Conservation (phyloP, 257 asterid species). For the Solanum stenotomum region DNA sequence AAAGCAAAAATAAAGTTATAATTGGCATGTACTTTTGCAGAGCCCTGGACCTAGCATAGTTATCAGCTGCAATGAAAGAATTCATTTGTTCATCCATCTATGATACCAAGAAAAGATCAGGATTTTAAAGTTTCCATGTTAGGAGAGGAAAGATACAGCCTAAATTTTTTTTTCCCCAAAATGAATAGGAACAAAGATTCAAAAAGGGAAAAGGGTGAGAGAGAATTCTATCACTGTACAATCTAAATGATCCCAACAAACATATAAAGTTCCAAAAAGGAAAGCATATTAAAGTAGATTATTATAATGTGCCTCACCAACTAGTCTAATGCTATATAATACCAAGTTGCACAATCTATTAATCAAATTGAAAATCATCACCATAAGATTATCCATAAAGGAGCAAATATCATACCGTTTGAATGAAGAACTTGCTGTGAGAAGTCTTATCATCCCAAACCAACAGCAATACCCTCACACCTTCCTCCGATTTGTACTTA, state of each 20-base stretch:
- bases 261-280: not conserved
- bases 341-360: not conserved
- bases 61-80: not conserved
- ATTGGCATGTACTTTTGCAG: not conserved
- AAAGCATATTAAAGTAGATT: not conserved
- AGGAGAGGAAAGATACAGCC: not conserved
- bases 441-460: slow-evolving; percentile 99
- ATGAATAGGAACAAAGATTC: not conserved
- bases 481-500: slow-evolving; percentile 89
- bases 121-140: not conserved
- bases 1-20: not conserved
- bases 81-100: not conserved
- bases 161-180: not conserved
- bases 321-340: not conserved
- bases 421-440: slow-evolving; percentile 68
- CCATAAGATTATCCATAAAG: not conserved
- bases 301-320: not conserved
- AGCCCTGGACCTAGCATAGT: not conserved
- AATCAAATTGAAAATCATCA: not conserved
- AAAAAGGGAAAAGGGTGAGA: not conserved
- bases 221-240: not conserved
- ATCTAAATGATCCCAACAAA: not conserved
- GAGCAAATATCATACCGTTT: slow-evolving; percentile 37
- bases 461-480: slow-evolving; percentile 82
- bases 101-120: not conserved